phyloP scores from a whole-genome alignment of 2,329 filamentous ascomycete species.

The Monilinia fructicola region DNA sequence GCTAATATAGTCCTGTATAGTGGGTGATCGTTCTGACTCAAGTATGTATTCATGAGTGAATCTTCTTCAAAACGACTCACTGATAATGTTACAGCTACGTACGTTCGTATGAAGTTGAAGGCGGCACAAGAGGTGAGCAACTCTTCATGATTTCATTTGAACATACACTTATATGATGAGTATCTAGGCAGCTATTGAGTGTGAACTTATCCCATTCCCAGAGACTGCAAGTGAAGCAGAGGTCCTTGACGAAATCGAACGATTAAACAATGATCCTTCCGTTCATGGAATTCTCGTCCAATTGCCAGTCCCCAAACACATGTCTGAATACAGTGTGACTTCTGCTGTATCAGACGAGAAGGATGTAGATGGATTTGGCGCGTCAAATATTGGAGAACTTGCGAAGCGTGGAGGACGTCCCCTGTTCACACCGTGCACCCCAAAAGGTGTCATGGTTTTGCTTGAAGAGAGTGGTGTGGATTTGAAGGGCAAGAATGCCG shows the following conservation, averaged over 20 bases:
- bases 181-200: constrained; percentile 80
- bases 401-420: constrained; percentile 91
- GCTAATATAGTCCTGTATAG: constrained; percentile 48
- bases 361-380: constrained; percentile 96
- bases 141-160: constrained; percentile 24
- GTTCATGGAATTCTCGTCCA: constrained; percentile 95
- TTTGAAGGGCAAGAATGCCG: constrained; percentile 84
- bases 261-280: constrained; percentile 80
- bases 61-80: background rate
- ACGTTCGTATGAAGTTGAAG: constrained; percentile 99
- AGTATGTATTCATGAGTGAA: constrained; percentile 55
- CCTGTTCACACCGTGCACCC: constrained; percentile 90
- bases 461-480: constrained; percentile 81
- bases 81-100: constrained; percentile 63
- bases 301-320: constrained; percentile 81
- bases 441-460: constrained; percentile 94
- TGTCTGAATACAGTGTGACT: constrained; percentile 87
- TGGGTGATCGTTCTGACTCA: constrained; percentile 90
- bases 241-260: constrained; percentile 76
- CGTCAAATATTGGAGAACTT: constrained; percentile 91
- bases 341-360: constrained; percentile 90
- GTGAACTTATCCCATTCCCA: constrained; percentile 80
- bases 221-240: constrained; percentile 81
- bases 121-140: constrained; percentile 78
- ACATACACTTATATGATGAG: constrained; percentile 27